These are phyloP conservation scores for Fusarium sp. DNA, from an alignment of 2,329 filamentous ascomycete genomes.

Conservation along the genomic window DNA sequence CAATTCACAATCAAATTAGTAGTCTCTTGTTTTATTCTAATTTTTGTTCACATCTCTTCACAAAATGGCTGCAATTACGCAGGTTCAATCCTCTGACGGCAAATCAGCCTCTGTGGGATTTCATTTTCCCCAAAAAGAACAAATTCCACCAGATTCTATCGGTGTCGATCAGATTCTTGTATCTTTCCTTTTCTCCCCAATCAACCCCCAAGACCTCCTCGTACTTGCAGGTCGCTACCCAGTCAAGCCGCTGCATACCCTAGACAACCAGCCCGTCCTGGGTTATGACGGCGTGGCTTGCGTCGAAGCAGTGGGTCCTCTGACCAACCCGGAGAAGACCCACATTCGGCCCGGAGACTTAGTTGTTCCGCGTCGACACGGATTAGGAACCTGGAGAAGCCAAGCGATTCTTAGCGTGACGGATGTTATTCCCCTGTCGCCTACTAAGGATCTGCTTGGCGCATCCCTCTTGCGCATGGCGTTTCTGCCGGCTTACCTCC, in stretches of 20 bases:
- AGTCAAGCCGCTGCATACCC: conserved; percentile 11
- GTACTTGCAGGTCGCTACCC: conserved; percentile 22
- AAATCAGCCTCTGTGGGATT: neutral
- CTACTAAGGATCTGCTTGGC: neutral
- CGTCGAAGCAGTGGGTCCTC: conserved; percentile 4
- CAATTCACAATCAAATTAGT: too few relatives aligned
- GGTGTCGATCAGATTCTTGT: neutral
- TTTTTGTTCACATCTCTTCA: fast-evolving
- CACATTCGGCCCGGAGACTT: conserved; percentile 2
- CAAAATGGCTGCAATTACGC: neutral
- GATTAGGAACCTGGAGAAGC: conserved; percentile 14
- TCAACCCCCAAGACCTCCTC: conserved; percentile 22
- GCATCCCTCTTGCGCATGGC: conserved; percentile 13
- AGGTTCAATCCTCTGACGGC: neutral
- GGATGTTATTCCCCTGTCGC: conserved; percentile 5
- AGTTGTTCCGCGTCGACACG: conserved; percentile 15
- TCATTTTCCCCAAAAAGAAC: neutral
- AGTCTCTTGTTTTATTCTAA: fast-evolving
- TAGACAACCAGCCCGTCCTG: neutral
- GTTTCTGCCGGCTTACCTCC: conserved; percentile 18
- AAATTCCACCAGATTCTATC: neutral
- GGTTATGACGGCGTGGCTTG: conserved; percentile 22
- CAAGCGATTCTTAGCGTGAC: neutral
- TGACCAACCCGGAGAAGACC: neutral
- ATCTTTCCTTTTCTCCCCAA: conserved; percentile 13